Evolutionary conservation across 495 filamentous ascomycete species (phyloP).

Genomic region (Neurospora sublineolata): DNA sequence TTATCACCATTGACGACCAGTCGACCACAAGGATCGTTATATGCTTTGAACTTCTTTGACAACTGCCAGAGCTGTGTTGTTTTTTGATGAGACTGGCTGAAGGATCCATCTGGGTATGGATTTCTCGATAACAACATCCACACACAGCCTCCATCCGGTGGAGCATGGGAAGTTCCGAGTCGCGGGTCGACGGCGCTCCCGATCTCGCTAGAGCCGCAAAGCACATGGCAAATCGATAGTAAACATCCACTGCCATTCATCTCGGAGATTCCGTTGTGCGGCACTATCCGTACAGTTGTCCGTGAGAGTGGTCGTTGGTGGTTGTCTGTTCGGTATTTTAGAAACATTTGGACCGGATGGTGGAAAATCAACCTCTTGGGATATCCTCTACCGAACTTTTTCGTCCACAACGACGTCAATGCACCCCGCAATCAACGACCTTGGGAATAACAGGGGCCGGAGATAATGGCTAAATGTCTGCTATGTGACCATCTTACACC

Average conservation of each 20-base stretch:
- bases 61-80: neutral
- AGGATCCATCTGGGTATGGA: neutral
- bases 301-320: neutral
- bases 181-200: neutral
- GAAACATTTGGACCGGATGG: neutral
- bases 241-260: neutral
- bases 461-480: slow-evolving; percentile 5
- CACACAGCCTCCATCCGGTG: neutral
- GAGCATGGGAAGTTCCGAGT: neutral
- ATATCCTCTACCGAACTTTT: slow-evolving; percentile 6
- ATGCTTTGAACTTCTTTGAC: neutral
- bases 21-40: neutral
- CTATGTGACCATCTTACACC: no score
- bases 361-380: neutral
- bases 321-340: no score
- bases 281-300: neutral
- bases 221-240: neutral
- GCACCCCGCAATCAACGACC: slow-evolving; percentile 7
- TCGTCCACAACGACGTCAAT: neutral
- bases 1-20: neutral
- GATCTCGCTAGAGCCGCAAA: neutral
- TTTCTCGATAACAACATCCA: neutral
- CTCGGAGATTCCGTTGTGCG: neutral
- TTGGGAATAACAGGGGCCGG: neutral
- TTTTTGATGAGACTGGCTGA: neutral